phyloP scores from a whole-genome alignment of 2,329 filamentous ascomycete genomes.

The Apiospora hydei region DNA sequence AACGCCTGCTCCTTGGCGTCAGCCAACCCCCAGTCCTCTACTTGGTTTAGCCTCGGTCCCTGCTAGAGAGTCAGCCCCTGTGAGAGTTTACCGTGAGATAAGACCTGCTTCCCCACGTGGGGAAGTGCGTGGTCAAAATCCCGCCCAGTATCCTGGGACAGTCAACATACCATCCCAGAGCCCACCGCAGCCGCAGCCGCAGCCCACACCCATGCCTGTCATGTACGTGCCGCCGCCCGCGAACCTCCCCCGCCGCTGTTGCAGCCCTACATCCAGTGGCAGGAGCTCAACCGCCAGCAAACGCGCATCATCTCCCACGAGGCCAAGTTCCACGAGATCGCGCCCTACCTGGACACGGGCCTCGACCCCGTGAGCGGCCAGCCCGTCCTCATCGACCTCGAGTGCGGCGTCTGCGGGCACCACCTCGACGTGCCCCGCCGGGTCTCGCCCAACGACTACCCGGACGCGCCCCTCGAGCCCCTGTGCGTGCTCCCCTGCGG shows the following conservation, averaged over 20 bases:
- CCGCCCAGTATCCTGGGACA: background rate
- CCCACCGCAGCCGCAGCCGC: background rate
- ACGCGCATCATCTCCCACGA: background rate
- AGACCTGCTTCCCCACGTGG: background rate
- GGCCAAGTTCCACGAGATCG: slow-evolving; percentile 21
- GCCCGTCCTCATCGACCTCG: background rate
- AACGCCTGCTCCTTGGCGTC: background rate
- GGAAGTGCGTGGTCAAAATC: background rate
- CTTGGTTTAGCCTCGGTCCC: background rate
- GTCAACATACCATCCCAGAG: background rate
- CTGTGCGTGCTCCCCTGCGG: slow-evolving; percentile 21
- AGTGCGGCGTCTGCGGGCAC: background rate
- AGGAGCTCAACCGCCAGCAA: background rate
- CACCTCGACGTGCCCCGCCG: background rate
- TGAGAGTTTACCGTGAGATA: background rate
- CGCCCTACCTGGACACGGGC: slow-evolving; percentile 19
- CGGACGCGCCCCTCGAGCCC: background rate
- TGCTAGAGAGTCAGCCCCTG: background rate
- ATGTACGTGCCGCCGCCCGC: background rate
- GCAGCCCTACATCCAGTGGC: background rate
- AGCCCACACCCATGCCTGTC: background rate
- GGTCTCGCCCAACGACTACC: slow-evolving; percentile 18
- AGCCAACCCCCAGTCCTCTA: background rate
- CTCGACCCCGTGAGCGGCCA: background rate
- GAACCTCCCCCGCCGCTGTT: background rate